phyloP scores from a whole-genome alignment of 2,329 filamentous ascomycete genomes.

The Didymella arachidicola region DNA sequence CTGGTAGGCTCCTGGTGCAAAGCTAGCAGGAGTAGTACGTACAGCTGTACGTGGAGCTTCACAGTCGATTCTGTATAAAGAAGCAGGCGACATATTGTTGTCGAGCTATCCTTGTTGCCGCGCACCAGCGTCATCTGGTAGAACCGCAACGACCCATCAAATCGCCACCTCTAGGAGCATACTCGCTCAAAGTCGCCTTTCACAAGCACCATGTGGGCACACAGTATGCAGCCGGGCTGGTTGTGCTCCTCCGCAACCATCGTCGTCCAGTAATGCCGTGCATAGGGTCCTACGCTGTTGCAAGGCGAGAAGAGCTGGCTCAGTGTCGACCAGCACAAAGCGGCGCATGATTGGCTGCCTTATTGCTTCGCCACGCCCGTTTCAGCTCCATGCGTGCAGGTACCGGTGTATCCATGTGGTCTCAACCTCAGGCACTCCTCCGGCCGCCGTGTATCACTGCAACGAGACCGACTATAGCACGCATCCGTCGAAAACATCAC shows the following conservation, averaged over 20 bases:
- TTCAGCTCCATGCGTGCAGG: slow-evolving; percentile 13
- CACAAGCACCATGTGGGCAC: slow-evolving; percentile 8
- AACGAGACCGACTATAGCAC: slow-evolving; percentile 12
- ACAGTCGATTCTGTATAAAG: slow-evolving; percentile 5
- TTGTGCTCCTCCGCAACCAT: slow-evolving; percentile 11
- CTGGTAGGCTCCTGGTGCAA: background rate
- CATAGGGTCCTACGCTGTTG: slow-evolving; percentile 8
- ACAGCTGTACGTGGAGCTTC: background rate
- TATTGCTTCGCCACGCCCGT: slow-evolving; percentile 18
- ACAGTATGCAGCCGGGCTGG: slow-evolving; percentile 4
- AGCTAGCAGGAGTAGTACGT: background rate
- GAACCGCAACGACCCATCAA: slow-evolving; percentile 1
- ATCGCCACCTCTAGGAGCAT: background rate
- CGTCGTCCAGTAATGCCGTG: slow-evolving; percentile 14
- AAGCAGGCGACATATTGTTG: background rate
- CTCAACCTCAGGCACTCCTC: slow-evolving; percentile 4
- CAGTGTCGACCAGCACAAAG: background rate
- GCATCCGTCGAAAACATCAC: slow-evolving; percentile 15
- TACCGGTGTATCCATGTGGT: slow-evolving; percentile 7
- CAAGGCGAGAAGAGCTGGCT: slow-evolving; percentile 16
- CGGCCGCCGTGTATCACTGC: slow-evolving; percentile 18
- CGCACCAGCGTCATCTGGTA: background rate
- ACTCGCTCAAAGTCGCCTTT: background rate
- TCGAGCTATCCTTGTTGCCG: background rate
- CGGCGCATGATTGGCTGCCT: slow-evolving; percentile 13